Evolutionary conservation across 2,329 filamentous ascomycete genomes (phyloP).

Genomic region (Diaporthe destruens): DNA sequence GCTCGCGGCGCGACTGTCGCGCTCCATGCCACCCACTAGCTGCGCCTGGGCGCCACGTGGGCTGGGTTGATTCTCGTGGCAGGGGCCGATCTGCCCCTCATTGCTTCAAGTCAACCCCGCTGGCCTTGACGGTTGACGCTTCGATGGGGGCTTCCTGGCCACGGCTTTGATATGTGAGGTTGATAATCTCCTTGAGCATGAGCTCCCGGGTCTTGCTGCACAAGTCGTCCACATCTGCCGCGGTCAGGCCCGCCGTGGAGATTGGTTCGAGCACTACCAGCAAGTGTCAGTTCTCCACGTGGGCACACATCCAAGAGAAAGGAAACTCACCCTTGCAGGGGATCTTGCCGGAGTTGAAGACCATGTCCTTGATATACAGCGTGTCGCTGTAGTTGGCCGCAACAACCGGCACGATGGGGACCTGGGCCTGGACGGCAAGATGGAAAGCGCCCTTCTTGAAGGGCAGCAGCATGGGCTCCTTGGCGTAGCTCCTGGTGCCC

Average conservation of each 20-base stretch:
- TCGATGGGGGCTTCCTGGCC: constrained; percentile 48
- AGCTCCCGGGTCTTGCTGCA: constrained; percentile 75
- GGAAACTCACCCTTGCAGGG: constrained; percentile 76
- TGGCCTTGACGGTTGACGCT: constrained; percentile 40
- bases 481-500: constrained; percentile 90
- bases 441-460: constrained; percentile 99
- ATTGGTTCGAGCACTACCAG: constrained; percentile 83
- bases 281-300: not conserved
- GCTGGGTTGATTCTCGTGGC: not conserved
- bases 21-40: not conserved
- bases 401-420: constrained; percentile 90
- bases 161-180: constrained; percentile 64
- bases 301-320: not conserved
- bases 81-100: constrained; percentile 22
- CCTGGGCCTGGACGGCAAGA: constrained; percentile 91
- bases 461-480: constrained; percentile 84
- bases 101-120: constrained; percentile 41
- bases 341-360: constrained; percentile 78
- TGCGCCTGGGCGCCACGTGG: not conserved
- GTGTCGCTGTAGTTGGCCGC: constrained; percentile 84
- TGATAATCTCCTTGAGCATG: constrained; percentile 78
- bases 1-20: not conserved
- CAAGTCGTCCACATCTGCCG: constrained; percentile 83
- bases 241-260: constrained; percentile 77
- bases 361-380: constrained; percentile 71